phyloP scores from a whole-genome alignment of 2,329 filamentous ascomycete genomes.

The Talaromyces sp. region DNA sequence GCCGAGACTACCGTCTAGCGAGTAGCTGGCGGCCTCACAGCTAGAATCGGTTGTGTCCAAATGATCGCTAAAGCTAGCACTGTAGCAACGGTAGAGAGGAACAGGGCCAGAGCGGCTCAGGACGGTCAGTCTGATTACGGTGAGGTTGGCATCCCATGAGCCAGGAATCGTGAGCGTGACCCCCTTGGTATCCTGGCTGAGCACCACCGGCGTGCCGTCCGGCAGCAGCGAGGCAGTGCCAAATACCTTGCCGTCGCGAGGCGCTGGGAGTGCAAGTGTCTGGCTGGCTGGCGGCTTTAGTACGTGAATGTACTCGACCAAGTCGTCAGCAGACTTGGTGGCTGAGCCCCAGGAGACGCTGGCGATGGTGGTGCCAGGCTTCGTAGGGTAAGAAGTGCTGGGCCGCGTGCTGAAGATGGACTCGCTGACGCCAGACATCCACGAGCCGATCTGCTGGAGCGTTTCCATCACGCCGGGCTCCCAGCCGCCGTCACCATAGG shows the following conservation, averaged over 20 bases:
- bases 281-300: slow-evolving; percentile 2
- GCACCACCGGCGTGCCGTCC: neutral
- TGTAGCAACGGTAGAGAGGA: slow-evolving; percentile 1
- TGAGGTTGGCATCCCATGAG: slow-evolving; percentile 1
- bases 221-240: neutral
- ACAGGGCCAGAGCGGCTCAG: neutral
- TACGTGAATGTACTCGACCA: neutral
- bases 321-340: slow-evolving; percentile 1
- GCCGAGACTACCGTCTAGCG: neutral
- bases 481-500: slow-evolving; percentile 1
- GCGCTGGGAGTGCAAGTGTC: neutral
- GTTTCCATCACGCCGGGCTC: slow-evolving; percentile 1
- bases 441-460: slow-evolving; percentile 1
- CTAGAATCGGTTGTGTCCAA: neutral
- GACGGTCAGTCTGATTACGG: slow-evolving; percentile 2
- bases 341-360: slow-evolving; percentile 1
- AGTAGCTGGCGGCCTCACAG: neutral
- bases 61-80: neutral
- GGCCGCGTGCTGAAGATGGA: slow-evolving; percentile 2
- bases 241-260: slow-evolving; percentile 4
- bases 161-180: neutral
- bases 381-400: slow-evolving; percentile 2
- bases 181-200: slow-evolving; percentile 1
- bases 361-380: neutral
- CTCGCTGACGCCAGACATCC: neutral